A percentile compares a stretch with the other conserved stretches of the same genome.
These are phyloP conservation scores for Allium cepa DNA, from an alignment of 106 monocot species.

Conservation along the genomic window DNA sequence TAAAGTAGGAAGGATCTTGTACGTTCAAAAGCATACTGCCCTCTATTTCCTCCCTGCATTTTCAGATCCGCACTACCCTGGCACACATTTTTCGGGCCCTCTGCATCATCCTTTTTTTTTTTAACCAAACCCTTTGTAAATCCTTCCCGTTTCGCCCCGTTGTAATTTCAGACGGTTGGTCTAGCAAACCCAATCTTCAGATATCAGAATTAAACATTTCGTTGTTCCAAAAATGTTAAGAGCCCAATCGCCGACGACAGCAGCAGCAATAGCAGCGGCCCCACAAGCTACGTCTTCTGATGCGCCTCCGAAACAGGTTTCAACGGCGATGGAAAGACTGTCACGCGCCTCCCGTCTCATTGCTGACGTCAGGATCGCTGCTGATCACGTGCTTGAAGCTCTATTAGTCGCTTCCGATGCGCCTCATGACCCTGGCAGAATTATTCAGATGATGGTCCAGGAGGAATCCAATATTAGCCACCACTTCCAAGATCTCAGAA, in stretches of 20 bases:
- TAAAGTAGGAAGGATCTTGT: no score
- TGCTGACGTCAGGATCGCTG: conserved; percentile 85
- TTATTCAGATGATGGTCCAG: conserved; percentile 31
- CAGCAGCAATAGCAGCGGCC: background rate
- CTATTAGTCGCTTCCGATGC: conserved; percentile 44
- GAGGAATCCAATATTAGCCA: conserved; percentile 64
- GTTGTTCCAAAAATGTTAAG: conserved; percentile 28
- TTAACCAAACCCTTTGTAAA: no score
- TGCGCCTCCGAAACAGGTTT: conserved; percentile 96
- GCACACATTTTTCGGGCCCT: no score
- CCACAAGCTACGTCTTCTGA: conserved; percentile 14
- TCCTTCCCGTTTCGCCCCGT: no score
- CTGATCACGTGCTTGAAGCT: conserved; percentile 83
- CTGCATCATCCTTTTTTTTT: no score
- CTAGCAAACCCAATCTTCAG: no score
- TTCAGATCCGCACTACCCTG: no score
- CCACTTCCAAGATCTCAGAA: conserved; percentile 77
- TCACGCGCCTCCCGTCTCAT: conserved; percentile 69
- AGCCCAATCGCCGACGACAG: conserved; percentile 2
- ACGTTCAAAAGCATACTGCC: no score
- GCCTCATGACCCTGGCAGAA: conserved; percentile 28
- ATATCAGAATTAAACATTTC: no score
- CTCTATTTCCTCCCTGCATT: no score
- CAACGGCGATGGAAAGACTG: conserved; percentile 88
- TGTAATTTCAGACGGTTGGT: no score